A percentile compares a stretch with the other conserved stretches of the same genome.
Conservation (phyloP, 169 alveolate species). For the Ichthyophthirius multifiliis region DNA sequence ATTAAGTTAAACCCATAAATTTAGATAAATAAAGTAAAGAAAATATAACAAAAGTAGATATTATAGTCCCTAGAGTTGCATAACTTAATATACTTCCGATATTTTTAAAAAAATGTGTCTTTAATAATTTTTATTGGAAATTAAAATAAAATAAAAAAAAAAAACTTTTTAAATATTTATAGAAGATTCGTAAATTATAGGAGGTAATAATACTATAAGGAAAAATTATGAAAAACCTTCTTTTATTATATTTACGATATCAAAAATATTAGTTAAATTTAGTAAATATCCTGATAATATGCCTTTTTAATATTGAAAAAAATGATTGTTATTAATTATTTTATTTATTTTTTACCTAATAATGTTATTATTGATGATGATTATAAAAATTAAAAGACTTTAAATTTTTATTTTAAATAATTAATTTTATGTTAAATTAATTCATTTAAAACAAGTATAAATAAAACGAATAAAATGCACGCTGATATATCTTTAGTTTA, state of each 20-base stretch:
- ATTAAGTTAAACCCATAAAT: not conserved
- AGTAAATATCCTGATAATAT: not conserved
- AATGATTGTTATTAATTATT: too few species aligned
- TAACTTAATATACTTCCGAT: slow-evolving; percentile 49
- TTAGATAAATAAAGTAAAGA: not conserved
- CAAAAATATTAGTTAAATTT: not conserved
- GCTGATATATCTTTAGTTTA: too few species aligned
- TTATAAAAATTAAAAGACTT: not conserved
- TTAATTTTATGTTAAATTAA: too few species aligned
- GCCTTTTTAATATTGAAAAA: not conserved
- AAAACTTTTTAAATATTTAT: slow-evolving; percentile 55
- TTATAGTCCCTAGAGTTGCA: slow-evolving; percentile 70
- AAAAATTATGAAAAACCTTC: slow-evolving; percentile 21
- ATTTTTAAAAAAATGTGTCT: slow-evolving; percentile 44
- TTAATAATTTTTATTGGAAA: not conserved
- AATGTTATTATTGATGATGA: not conserved
- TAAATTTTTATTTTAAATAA: too few species aligned
- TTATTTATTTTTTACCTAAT: not conserved
- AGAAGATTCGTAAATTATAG: slow-evolving; percentile 64
- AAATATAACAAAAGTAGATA: slow-evolving; percentile 13
- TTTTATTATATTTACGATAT: not conserved
- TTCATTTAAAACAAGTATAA: too few species aligned
- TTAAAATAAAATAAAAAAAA: too few species aligned
- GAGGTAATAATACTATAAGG: slow-evolving; percentile 60
- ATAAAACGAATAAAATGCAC: too few species aligned